Conservation (phyloP, 306 rosid genomes). For the Trifolium subterraneum region DNA sequence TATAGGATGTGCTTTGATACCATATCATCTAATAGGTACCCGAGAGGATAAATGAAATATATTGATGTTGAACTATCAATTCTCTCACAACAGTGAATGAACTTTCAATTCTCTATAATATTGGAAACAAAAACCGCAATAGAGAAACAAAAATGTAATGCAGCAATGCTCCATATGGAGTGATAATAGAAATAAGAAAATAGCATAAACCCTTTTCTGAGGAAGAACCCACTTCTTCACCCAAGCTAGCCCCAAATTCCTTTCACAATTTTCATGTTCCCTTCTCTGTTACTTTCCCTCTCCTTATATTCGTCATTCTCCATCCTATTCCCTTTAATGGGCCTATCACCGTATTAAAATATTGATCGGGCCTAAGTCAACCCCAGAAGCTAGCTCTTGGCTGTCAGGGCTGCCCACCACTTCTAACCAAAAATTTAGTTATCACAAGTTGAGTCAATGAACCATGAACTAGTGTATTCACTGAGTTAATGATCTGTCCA, state of each 20-base stretch:
- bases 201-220: neutral
- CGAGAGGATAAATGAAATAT: neutral
- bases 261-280: neutral
- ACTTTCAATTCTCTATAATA: neutral
- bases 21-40: neutral
- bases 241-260: neutral
- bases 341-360: neutral
- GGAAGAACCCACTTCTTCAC: neutral
- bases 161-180: neutral
- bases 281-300: neutral
- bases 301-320: neutral
- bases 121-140: neutral
- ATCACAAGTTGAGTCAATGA: too few relatives aligned
- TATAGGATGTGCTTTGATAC: neutral
- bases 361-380: neutral
- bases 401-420: neutral
- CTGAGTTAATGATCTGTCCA: neutral
- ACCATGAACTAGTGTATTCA: too few relatives aligned
- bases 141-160: neutral
- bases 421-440: too few relatives aligned
- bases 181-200: neutral
- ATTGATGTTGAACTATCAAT: neutral
- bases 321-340: neutral
- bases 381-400: neutral
- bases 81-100: neutral